These are phyloP conservation scores for Bruguiera parviflora DNA, from an alignment of 345 rosid genomes.

Conservation along the genomic window DNA sequence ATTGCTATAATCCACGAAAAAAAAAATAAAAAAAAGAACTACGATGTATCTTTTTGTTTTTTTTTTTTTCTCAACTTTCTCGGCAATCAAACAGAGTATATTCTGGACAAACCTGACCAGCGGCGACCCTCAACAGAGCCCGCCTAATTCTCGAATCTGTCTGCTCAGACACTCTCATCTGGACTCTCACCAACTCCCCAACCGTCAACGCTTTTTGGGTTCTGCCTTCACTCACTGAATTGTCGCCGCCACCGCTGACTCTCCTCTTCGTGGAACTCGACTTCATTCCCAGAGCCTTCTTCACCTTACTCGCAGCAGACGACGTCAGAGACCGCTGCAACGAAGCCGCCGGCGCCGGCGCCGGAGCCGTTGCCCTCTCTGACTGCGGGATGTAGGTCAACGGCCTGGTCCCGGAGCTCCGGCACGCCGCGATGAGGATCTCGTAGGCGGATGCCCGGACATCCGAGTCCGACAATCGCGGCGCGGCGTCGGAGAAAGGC, in stretches of 20 bases:
- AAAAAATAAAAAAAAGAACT: background rate
- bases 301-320: slow-evolving; percentile 31
- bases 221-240: slow-evolving; percentile 22
- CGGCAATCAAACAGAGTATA: slow-evolving; percentile 10
- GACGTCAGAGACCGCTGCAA: slow-evolving; percentile 32
- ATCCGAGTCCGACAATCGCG: slow-evolving; percentile 19
- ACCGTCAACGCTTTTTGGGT: slow-evolving; percentile 51
- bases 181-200: slow-evolving; percentile 30
- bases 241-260: slow-evolving; percentile 29
- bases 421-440: slow-evolving; percentile 29
- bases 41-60: no score
- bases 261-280: slow-evolving; percentile 20
- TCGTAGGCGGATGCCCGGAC: slow-evolving; percentile 32
- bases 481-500: slow-evolving; percentile 17
- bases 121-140: slow-evolving; percentile 30
- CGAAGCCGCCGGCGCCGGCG: slow-evolving; percentile 5
- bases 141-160: slow-evolving; percentile 31
- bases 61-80: slow-evolving; percentile 12
- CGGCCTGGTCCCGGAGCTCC: slow-evolving; percentile 28
- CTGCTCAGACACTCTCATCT: slow-evolving; percentile 34
- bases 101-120: slow-evolving; percentile 25
- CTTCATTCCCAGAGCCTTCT: slow-evolving; percentile 31
- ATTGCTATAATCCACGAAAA: background rate
- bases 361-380: slow-evolving; percentile 5
- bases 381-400: slow-evolving; percentile 29